A percentile compares a stretch with the other conserved stretches of the same genome.
Conservation (phyloP, 805 yeast genomes). For the Yueomyces sp. region DNA sequence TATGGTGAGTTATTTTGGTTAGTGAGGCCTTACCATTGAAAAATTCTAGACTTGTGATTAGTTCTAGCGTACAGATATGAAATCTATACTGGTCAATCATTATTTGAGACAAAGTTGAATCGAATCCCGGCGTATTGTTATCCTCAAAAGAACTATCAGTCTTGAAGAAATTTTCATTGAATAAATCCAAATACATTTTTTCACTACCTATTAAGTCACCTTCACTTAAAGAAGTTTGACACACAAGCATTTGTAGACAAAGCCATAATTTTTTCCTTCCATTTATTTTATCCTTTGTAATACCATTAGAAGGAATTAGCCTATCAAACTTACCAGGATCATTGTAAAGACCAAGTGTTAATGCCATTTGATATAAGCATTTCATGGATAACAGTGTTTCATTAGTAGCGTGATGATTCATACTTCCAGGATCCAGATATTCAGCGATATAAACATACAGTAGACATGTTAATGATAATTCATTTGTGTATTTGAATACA, state of each 20-base stretch:
- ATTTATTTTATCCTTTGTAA: background rate
- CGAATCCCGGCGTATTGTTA: constrained; percentile 1
- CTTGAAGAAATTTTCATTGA: constrained; percentile 2
- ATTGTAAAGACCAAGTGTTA: constrained; percentile 6
- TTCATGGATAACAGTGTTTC: constrained; percentile 4
- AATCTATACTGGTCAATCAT: constrained; percentile 8
- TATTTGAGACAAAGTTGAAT: constrained; percentile 3
- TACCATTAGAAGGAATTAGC: background rate
- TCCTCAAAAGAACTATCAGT: background rate
- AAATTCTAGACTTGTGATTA: constrained; percentile 3
- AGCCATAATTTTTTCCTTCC: constrained; percentile 10
- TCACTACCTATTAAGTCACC: background rate
- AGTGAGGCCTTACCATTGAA: constrained; percentile 2
- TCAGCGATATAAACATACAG: constrained; percentile 6
- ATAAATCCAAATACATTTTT: background rate
- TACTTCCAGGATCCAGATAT: constrained; percentile 6
- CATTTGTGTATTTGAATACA: constrained; percentile 8
- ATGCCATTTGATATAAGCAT: constrained; percentile 2
- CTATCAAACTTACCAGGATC: constrained; percentile 5
- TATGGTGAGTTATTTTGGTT: constrained; percentile 4
- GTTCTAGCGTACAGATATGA: constrained; percentile 3
- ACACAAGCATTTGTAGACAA: constrained; percentile 8
- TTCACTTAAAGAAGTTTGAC: constrained; percentile 2
- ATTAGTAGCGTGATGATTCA: constrained; percentile 2
- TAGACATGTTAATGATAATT: constrained; percentile 4